Conservation (phyloP, 2,329 filamentous ascomycete species). For the Neofusicoccum sp. region DNA sequence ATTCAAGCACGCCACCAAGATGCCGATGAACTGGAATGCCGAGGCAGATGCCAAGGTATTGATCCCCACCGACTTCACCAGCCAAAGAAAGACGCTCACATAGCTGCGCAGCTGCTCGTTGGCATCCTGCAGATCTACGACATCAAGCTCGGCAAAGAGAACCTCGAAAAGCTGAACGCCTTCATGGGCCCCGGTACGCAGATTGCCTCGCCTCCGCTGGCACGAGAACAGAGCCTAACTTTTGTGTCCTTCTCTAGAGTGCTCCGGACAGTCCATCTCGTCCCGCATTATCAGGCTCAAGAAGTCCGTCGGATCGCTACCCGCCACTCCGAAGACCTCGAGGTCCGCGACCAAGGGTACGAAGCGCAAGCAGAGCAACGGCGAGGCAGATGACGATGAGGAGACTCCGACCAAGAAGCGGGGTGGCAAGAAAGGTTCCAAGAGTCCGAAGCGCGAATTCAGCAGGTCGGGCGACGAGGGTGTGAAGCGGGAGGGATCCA, state of each 20-base stretch:
- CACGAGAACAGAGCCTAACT: too few relatives aligned
- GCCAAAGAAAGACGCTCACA: neutral
- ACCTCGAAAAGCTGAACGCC: neutral
- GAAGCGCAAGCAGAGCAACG: neutral
- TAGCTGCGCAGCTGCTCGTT: neutral
- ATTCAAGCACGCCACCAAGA: neutral
- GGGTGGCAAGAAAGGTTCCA: too few relatives aligned
- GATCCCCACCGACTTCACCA: neutral
- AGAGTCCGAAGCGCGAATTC: neutral
- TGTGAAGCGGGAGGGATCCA: too few relatives aligned
- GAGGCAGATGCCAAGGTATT: neutral
- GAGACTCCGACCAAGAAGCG: neutral
- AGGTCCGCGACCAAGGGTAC: neutral
- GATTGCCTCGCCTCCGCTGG: too few relatives aligned
- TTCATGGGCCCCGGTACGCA: slow-evolving; percentile 8
- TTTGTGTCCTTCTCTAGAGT: neutral
- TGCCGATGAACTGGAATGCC: neutral
- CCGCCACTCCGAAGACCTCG: neutral
- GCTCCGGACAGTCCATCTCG: neutral
- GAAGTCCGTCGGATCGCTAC: neutral
- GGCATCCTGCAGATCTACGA: neutral
- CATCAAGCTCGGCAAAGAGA: neutral
- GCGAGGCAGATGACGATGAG: neutral
- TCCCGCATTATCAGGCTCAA: neutral
- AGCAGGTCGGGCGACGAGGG: neutral